Evolutionary conservation across 2,329 filamentous ascomycete genomes (phyloP).

Genomic region (Xylariales sp.): DNA sequence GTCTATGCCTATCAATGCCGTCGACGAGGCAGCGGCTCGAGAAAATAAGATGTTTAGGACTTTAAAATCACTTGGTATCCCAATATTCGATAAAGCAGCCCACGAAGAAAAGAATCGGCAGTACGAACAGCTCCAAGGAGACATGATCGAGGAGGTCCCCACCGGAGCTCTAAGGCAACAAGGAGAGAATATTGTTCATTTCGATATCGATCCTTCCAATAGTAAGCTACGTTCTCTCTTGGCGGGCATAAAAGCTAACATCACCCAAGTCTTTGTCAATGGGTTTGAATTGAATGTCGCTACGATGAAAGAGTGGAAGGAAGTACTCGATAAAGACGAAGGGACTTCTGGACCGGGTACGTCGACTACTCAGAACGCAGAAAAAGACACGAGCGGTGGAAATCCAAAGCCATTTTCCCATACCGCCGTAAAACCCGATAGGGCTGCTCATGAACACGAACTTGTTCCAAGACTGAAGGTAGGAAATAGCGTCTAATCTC

Average conservation of each 20-base stretch:
- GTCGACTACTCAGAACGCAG: no score
- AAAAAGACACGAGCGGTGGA: no score
- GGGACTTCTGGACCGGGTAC: no score
- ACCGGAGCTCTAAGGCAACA: no score
- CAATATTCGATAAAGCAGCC: no score
- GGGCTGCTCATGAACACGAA: not conserved
- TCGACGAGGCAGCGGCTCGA: not conserved
- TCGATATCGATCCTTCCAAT: not conserved
- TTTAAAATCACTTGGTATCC: no score
- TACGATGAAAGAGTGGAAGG: not conserved
- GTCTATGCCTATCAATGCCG: not conserved
- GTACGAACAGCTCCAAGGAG: no score
- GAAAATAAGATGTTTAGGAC: no score
- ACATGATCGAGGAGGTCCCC: no score
- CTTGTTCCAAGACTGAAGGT: not conserved
- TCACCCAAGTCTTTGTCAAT: not conserved
- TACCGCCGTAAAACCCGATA: not conserved
- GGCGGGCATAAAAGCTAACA: not conserved
- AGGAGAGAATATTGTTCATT: not conserved
- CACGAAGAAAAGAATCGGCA: no score
- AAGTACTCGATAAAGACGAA: not conserved
- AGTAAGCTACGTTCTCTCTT: not conserved
- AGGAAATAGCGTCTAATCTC: no score
- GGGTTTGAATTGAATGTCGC: not conserved
- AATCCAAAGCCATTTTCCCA: not conserved